These are phyloP conservation scores for Hansfordia pulvinata DNA, from an alignment of 2,329 filamentous ascomycete genomes.

Conservation along the genomic window DNA sequence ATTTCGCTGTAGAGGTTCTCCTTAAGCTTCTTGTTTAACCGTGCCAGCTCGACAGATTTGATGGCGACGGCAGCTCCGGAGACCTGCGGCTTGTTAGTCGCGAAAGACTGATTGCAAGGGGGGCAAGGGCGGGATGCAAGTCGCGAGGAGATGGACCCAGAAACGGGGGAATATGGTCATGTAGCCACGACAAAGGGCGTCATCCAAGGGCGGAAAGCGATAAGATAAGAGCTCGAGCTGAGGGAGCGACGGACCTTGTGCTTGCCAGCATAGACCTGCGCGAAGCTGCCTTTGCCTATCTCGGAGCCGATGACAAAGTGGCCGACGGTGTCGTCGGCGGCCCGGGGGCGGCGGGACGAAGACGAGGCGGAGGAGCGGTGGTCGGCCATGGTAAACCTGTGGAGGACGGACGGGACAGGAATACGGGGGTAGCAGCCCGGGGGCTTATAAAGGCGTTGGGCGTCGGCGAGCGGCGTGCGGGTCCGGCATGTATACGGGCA, in stretches of 20 bases:
- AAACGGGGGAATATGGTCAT: slow-evolving; percentile 1
- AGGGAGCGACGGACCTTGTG: slow-evolving; percentile 52
- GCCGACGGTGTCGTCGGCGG: slow-evolving; percentile 39
- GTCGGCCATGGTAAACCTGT: slow-evolving; percentile 20
- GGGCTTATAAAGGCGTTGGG: slow-evolving; percentile 17
- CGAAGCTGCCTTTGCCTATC: slow-evolving; percentile 96
- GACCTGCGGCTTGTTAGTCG: slow-evolving; percentile 34
- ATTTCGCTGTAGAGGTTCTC: slow-evolving; percentile 95
- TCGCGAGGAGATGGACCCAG: slow-evolving; percentile 1
- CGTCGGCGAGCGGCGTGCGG: slow-evolving; percentile 11
- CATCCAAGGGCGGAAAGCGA: too few relatives aligned
- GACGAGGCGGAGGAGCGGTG: slow-evolving; percentile 10
- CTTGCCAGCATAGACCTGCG: slow-evolving; percentile 79
- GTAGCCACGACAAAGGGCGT: background rate
- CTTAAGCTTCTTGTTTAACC: slow-evolving; percentile 89
- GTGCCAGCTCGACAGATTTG: slow-evolving; percentile 86
- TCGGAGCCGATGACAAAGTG: slow-evolving; percentile 74
- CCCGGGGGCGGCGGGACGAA: slow-evolving; percentile 21
- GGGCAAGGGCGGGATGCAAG: too few relatives aligned
- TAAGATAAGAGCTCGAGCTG: too few relatives aligned
- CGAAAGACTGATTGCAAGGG: slow-evolving; percentile 1
- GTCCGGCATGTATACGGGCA: slow-evolving; percentile 18
- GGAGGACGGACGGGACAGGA: slow-evolving; percentile 15
- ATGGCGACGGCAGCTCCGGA: slow-evolving; percentile 77
- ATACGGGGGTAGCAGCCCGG: slow-evolving; percentile 14